Conservation (phyloP, 2,329 filamentous ascomycete species). For the Penicillium olsonii region DNA sequence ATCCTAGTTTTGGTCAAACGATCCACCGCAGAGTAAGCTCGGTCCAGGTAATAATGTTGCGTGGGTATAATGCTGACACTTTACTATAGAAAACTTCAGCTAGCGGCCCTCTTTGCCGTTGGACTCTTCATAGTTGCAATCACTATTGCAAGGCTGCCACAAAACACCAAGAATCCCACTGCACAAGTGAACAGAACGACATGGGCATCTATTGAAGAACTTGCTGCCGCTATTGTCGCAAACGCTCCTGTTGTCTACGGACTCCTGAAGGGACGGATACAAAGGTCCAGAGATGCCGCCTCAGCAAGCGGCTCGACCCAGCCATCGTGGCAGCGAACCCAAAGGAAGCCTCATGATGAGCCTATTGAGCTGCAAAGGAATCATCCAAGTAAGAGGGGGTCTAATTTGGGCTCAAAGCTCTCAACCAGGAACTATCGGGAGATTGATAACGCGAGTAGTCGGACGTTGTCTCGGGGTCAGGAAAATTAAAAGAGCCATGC, state of each 20-base stretch:
- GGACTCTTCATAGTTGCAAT: conserved; percentile 19
- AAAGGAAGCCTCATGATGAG: conserved; percentile 6
- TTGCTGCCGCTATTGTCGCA: conserved; percentile 14
- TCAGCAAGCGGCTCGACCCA: conserved; percentile 2
- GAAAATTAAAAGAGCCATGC: too few species aligned
- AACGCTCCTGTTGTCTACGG: conserved; percentile 15
- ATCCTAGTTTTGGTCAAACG: conserved; percentile 14
- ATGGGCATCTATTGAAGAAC: conserved; percentile 16
- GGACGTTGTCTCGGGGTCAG: conserved; percentile 4
- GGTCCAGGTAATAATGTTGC: not conserved
- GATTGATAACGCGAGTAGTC: conserved; percentile 2
- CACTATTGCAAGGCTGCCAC: conserved; percentile 15
- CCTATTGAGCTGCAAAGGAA: conserved; percentile 6
- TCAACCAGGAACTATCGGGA: conserved; percentile 7
- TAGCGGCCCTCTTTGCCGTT: conserved; percentile 13
- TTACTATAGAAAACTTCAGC: conserved; percentile 12
- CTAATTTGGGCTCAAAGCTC: not conserved
- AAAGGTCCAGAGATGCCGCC: conserved; percentile 12
- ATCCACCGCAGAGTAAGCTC: conserved; percentile 10
- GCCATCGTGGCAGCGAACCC: conserved; percentile 1
- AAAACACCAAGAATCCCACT: conserved; percentile 11
- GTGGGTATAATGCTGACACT: not conserved
- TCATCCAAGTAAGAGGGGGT: conserved; percentile 3
- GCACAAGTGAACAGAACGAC: conserved; percentile 15
- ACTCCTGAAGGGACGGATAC: conserved; percentile 5